A percentile compares a stretch with the other conserved stretches of the same genome.
phyloP scores from a whole-genome alignment of 441 rosid genomes.

The Gossypium trilobum region DNA sequence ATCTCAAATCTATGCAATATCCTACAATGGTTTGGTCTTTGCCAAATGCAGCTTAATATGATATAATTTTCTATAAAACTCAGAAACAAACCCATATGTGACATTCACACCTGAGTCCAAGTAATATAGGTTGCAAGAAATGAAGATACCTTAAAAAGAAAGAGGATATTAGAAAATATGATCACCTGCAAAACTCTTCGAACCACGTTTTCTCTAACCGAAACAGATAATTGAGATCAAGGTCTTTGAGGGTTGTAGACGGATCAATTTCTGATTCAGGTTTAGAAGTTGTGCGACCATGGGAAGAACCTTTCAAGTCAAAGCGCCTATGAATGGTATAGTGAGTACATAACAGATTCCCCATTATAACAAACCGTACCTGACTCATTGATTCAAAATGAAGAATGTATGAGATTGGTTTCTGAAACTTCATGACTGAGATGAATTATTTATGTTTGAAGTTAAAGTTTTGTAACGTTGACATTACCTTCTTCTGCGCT shows the following conservation, averaged over 20 bases:
- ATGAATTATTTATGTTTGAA: neutral
- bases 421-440: conserved; percentile 4
- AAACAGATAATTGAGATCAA: conserved; percentile 78
- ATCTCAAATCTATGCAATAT: neutral
- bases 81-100: too few relatives aligned
- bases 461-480: conserved; percentile 1
- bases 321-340: conserved; percentile 77
- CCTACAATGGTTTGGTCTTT: neutral
- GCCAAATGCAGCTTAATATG: neutral
- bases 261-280: conserved; percentile 80
- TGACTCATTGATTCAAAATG: conserved; percentile 29
- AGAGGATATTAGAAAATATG: conserved; percentile 1
- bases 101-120: neutral
- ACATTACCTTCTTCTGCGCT: conserved; percentile 73
- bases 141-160: neutral
- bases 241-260: conserved; percentile 84
- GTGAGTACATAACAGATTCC: conserved; percentile 78
- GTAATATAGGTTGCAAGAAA: neutral
- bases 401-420: conserved; percentile 18
- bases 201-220: conserved; percentile 73
- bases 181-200: conserved; percentile 86
- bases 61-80: neutral
- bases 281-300: conserved; percentile 78
- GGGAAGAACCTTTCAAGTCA: conserved; percentile 94
- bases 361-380: conserved; percentile 96